Percentiles rank a stretch among this genome's conserved stretches.
These are phyloP conservation scores for Saccharomycopsis schoenii DNA, from an alignment of 805 yeast species.

Conservation along the genomic window DNA sequence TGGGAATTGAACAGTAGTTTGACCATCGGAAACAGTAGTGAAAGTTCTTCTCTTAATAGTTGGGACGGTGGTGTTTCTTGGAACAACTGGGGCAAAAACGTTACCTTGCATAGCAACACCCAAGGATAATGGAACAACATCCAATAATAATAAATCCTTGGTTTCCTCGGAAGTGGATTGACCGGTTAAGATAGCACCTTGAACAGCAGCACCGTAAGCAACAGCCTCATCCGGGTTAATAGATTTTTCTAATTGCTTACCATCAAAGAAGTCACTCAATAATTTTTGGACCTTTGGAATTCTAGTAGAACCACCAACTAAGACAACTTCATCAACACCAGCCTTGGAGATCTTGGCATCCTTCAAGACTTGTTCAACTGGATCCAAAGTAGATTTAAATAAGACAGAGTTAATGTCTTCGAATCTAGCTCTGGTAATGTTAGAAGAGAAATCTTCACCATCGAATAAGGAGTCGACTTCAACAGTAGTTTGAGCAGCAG, in stretches of 20 bases:
- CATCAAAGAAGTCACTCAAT: slow-evolving; percentile 90
- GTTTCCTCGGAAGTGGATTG: slow-evolving; percentile 82
- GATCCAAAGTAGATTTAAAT: slow-evolving; percentile 88
- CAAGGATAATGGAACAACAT: slow-evolving; percentile 95
- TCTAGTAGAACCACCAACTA: slow-evolving; percentile 98
- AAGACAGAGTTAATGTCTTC: slow-evolving; percentile 90
- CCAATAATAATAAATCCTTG: slow-evolving; percentile 89
- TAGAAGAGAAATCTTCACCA: slow-evolving; percentile 91
- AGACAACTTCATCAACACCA: slow-evolving; percentile 85
- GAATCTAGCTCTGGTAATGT: slow-evolving; percentile 95
- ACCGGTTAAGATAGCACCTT: slow-evolving; percentile 97
- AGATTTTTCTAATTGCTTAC: slow-evolving; percentile 92
- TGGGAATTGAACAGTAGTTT: slow-evolving; percentile 97
- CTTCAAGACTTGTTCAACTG: slow-evolving; percentile 91
- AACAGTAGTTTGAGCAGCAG: slow-evolving; percentile 91
- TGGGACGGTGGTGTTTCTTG: slow-evolving; percentile 99
- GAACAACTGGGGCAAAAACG: slow-evolving; percentile 97
- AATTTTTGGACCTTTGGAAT: slow-evolving; percentile 96
- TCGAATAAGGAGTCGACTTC: slow-evolving; percentile 93
- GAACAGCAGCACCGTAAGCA: slow-evolving; percentile 99
- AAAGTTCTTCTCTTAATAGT: slow-evolving; percentile 98
- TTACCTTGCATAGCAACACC: slow-evolving; percentile 99
- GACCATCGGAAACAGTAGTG: slow-evolving; percentile 98
- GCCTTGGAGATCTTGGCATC: slow-evolving; percentile 82
- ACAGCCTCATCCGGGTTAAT: slow-evolving; percentile 99